Base-by-base conservation (phyloP, 2,329 filamentous ascomycete species). In the Hypoxylon rubiginosum region DNA sequence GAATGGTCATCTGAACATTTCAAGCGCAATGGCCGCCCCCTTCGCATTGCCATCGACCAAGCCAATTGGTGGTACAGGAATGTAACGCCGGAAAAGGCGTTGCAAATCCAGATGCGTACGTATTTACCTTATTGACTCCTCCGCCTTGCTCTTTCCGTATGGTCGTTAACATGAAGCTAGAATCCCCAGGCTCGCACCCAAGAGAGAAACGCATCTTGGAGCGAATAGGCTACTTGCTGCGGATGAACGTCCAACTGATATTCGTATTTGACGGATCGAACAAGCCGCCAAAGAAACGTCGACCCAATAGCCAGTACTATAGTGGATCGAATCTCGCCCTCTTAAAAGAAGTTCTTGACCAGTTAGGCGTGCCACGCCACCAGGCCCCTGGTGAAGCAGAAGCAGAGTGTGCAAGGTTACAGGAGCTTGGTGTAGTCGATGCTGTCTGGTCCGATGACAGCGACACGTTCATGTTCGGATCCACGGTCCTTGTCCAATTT, bases 191-290 rank as follows among this genome's bases (percentile, higher is more conserved):
- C 24, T 72, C 70, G 58, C 71, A 72, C 17, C 70, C 68, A 3
- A 67, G 68, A 56, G 70, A 73, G 55, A 63, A 69, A 34, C 55
- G 68, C 10, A 71, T 72, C 17, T 62, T 72, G 61, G 68, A 70
- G 52, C 79, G 81, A 4, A 78, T 87, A 1, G 77, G 85, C 26
- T 79, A 80, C 19, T 77, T 84, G 5, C 81, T 85, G 15, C 82
- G 70, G 32, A 71, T 72, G 68, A 73, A 72, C 13, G 62, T 88
- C 5, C 80, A 85, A 43, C 78, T 84, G 1, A 68, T 87, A 6
- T 86, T 88, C 60, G 81, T 88, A 2, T 86, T 86, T 65, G 86
- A 88, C 61, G 85, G 86, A 0, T 74, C 77, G 9, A 77, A 82
- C 9, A 79, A 81, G 15, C 81, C 68, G 1, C 46, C 48, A 6